Base-by-base conservation (phyloP, 306 rosid genomes). In the Mucuna pruriens region DNA sequence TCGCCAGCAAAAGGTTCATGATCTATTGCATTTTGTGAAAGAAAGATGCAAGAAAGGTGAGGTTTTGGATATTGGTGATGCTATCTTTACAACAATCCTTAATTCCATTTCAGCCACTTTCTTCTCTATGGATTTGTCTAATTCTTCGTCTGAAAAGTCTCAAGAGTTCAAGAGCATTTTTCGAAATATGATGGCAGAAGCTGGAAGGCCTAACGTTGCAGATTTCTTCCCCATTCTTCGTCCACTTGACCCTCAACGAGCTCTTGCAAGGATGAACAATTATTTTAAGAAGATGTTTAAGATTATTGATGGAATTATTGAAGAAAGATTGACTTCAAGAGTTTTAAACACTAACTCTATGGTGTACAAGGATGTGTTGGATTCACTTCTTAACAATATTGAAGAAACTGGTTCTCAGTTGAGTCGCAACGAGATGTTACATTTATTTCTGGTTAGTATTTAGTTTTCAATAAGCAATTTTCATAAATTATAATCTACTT, bases 131-230 rank as follows among this genome's bases (percentile, higher is more conserved):
- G 77, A 79, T 79, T 57, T 79, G 49, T 23, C 44, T 39, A 12
- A 68, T 16, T 68, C 23, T 31, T 0, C 16, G 1, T 9, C 46
- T 11, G 76, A 79, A 5, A 55, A 79, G 36, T 68, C 60, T 68
- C 76, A 55, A 54, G 76, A 54, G 23, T 79, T 79, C 12, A 31
- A 40, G 83, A 20, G 17, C 6, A 17, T 40, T 68, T 16, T 60
- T 9, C 0, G 19, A 20, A 65, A 73, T 71, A 2, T 33, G 3
- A 20, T 60, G 71, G 78, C n/a, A 22, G 73, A 80, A 19, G 22
- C 17, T 46, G 78, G 73, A 16, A 80, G 2, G 54, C 73, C 84
- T 60, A 71, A 80, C 48, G 2, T 80, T 80, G 71, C 31, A 1
- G 31, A 29, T 3, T 29, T 29, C 31, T 29, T 29, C 3, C 31